Conservation (phyloP, 2,329 filamentous ascomycete species). For the Paraconiothyrium brasiliense region DNA sequence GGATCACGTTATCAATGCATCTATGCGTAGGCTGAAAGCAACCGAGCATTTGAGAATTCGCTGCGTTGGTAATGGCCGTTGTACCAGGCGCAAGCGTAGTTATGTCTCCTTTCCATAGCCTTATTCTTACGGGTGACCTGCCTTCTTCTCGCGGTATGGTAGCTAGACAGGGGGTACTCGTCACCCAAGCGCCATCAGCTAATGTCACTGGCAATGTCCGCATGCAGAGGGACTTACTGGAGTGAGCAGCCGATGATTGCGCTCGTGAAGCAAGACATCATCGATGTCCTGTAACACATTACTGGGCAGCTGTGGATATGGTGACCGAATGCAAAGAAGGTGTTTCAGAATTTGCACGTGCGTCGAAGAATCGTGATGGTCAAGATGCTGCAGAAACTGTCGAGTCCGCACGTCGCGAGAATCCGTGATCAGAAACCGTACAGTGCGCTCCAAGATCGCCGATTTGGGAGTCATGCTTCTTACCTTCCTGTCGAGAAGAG, state of each 20-base stretch:
- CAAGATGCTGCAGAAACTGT: slow-evolving; percentile 24
- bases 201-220: slow-evolving; percentile 7
- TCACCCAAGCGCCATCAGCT: not conserved
- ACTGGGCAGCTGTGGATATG: slow-evolving; percentile 27
- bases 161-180: not conserved
- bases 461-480: not conserved
- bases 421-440: slow-evolving; percentile 22
- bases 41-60: slow-evolving; percentile 46
- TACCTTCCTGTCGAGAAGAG: not conserved
- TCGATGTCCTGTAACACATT: slow-evolving; percentile 29
- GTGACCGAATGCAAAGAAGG: slow-evolving; percentile 39
- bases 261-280: slow-evolving; percentile 22
- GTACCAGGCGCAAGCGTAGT: slow-evolving; percentile 39
- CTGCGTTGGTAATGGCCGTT: slow-evolving; percentile 50
- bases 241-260: slow-evolving; percentile 26
- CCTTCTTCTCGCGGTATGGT: not conserved
- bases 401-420: slow-evolving; percentile 20
- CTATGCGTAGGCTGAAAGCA: slow-evolving; percentile 47
- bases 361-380: slow-evolving; percentile 24
- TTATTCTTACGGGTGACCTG: slow-evolving; percentile 22
- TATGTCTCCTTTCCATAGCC: slow-evolving; percentile 49
- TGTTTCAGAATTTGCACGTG: slow-evolving; percentile 30
- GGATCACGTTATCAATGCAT: slow-evolving; percentile 52
- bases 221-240: slow-evolving; percentile 17
- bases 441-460: slow-evolving; percentile 7